Evolutionary conservation across 139 green algal genomes (phyloP).

Genomic region (Monoraphidium neglectum): DNA sequence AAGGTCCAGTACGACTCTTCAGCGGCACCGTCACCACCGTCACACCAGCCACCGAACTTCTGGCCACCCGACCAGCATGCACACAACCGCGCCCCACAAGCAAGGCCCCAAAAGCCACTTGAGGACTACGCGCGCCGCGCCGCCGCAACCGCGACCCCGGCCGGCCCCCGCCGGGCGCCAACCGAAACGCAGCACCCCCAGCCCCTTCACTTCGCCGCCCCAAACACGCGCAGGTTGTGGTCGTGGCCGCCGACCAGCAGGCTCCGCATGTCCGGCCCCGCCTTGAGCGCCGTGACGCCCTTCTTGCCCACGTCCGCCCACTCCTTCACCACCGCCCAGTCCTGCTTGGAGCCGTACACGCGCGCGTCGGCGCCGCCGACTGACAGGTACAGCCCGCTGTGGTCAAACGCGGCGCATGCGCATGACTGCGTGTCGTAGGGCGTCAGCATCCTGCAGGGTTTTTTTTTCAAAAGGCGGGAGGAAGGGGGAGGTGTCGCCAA

Average conservation of each 20-base stretch:
- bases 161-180: no score
- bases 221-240: slow-evolving; percentile 88
- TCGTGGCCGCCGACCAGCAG: slow-evolving; percentile 80
- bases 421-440: slow-evolving; percentile 59
- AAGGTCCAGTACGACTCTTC: no score
- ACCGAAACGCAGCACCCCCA: no score
- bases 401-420: slow-evolving; percentile 68
- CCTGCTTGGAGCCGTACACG: slow-evolving; percentile 78
- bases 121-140: no score
- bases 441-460: slow-evolving; percentile 48
- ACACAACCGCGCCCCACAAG: no score
- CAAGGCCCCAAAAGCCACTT: no score
- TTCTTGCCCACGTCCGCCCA: slow-evolving; percentile 79
- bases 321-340: slow-evolving; percentile 67
- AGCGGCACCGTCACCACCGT: no score
- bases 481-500: no score
- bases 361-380: slow-evolving; percentile 74
- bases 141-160: no score
- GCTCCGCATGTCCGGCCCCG: slow-evolving; percentile 58
- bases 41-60: no score
- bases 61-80: no score
- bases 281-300: slow-evolving; percentile 62
- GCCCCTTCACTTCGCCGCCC: background rate
- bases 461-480: no score
- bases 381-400: slow-evolving; percentile 84